Conservation (phyloP, 2,329 filamentous ascomycete genomes). For the Fusarium pseudocircinatum region DNA sequence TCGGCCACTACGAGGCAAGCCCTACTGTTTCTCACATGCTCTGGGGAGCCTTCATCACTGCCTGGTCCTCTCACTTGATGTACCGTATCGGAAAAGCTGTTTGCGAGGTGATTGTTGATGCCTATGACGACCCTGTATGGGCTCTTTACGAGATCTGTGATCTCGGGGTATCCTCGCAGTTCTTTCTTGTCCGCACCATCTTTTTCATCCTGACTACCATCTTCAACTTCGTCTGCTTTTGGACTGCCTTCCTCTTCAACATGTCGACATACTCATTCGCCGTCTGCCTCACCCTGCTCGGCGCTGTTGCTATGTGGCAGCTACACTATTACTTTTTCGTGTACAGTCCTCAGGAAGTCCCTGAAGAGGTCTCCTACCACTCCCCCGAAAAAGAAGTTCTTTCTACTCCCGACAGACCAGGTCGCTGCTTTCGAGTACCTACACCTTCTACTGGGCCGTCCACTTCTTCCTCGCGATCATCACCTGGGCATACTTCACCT, state of each 20-base stretch:
- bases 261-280: slow-evolving; percentile 6
- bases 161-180: not conserved
- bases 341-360: not conserved
- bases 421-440: not conserved
- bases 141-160: not conserved
- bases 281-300: not conserved
- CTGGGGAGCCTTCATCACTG: slow-evolving; percentile 20
- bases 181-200: not conserved
- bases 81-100: not conserved
- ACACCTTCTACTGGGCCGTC: slow-evolving; percentile 7
- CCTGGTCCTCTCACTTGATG: slow-evolving; percentile 14
- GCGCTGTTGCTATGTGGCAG: slow-evolving; percentile 4
- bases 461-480: not conserved
- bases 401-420: not conserved
- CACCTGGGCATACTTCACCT: not conserved
- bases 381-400: not conserved
- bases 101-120: not conserved
- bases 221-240: slow-evolving; percentile 1
- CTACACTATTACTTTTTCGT: slow-evolving; percentile 8
- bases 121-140: not conserved
- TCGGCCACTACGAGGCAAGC: slow-evolving; percentile 9
- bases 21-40: slow-evolving; percentile 1
- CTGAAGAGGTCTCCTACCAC: not conserved
- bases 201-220: not conserved
- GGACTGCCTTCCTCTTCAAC: not conserved